Base-by-base conservation (phyloP, 495 filamentous ascomycete genomes). In the Parmelia sp. region DNA sequence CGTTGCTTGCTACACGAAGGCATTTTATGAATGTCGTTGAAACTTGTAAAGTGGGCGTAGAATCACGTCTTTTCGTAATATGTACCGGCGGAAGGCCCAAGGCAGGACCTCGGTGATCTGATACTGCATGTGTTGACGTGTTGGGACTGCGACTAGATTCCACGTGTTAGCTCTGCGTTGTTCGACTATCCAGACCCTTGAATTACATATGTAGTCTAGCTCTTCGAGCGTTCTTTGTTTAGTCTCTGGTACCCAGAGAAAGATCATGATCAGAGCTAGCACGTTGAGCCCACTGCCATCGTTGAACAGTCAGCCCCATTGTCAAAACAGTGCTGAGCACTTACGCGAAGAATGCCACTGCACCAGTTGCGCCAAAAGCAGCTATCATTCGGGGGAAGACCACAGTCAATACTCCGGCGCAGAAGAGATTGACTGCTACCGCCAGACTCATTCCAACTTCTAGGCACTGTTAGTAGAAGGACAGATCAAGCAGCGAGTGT, bases 361-460 rank as follows among this genome's bases (percentile, higher is more conserved):
- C 82, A 17, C 85, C 84, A 51, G 74, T 67, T 4, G 72, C 66
- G 11, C 78, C 76, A 27, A 86, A 76, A 1, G 74, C 73, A 31
- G 74, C 72, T 25, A 62, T 56, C n/a, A 89, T 76, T 71, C 89
- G 79, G 61, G 88, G 87, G 66, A 90, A 87, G 0, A 84, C 86
- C 37, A 91, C 78, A 19, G 80, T 77, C 12, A 91, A 75, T 4
- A 88, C 80, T 10, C 83, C 76, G 0, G 86, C 86, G 83, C 83
- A 90, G 73, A 84, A 84, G 31, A 87, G 78, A 60, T 83, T 86
- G 4, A 83, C 88, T 3, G 87, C 86, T 10, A 90, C 88, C 6
- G 88, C 81, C 75, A 86, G 87, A 1, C 80, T 81, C 88, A 91
- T 91, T 60, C 88, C 88, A 17, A 89, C 78, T 67, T 90, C 69